Base-by-base conservation (phyloP, 176 grass and related monocot species). In the Miscanthus lutarioriparius region DNA sequence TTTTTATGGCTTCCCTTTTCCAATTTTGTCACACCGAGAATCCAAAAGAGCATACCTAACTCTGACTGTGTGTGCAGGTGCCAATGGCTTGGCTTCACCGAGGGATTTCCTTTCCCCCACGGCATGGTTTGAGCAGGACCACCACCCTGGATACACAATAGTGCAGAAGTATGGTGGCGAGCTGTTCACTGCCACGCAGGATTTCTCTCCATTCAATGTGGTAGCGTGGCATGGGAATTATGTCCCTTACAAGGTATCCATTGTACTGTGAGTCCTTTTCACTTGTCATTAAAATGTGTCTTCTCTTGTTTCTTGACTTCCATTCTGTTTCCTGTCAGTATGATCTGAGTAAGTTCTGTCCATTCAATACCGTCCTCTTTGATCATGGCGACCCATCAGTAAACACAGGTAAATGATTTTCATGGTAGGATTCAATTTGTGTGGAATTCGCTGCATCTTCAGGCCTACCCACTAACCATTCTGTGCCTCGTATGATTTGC, bases 151-250 rank as follows among this genome's bases (percentile, higher is more conserved):
- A 2, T 93, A 98, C 70, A 78, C 49, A 14, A 87, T 95, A 70
- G 91, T 95, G 68, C 96, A 98, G 58, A 98, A 98, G 70, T 95
- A 90, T 69, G 96, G 96, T 19, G 96, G 96, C 3, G 91, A 92
- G 65, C 85, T 98, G 6, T 98, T 98, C 77, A 89, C 88, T 1
- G 96, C 96, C 27, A 92, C 91, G 1, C 96, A 98, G 89, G 93
- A 98, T 83, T 98, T 98, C 47, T 93, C 93, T 43, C 96, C 93
- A 14, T 95, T 98, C 78, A 93, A 98, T 64, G 96, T 98, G 45
- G 93, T 98, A 5, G 96, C 96, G 0, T 98, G 96, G 96, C 96
- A 98, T 63, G 96, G 96, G 40, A 98, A 98, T 81, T 98, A 95
- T 93, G 91, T 87, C 54, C 96, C 96, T 40, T 98, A 89, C 72